A percentile compares a stretch with the other conserved stretches of the same genome.
These are phyloP conservation scores for Boletellus sp. DNA, from an alignment of 768 basidiomycete species.

Conservation along the genomic window DNA sequence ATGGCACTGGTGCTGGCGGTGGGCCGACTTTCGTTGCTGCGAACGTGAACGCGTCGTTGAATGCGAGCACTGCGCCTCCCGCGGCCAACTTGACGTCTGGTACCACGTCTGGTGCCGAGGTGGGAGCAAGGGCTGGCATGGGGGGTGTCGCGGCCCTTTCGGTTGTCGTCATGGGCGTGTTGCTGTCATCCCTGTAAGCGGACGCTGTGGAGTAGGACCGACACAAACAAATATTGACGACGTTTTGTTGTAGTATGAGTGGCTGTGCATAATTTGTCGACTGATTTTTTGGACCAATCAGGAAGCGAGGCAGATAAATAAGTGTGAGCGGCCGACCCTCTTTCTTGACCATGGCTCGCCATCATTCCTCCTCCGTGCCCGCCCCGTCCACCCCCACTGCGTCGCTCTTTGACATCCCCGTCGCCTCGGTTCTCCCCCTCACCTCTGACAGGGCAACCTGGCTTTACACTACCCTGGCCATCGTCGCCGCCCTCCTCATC, in stretches of 20 bases:
- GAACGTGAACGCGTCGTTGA: slow-evolving; percentile 35
- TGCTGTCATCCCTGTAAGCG: slow-evolving; percentile 5
- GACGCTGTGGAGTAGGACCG: no score
- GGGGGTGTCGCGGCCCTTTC: slow-evolving; percentile 6
- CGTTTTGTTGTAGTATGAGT: background rate
- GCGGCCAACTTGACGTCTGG: slow-evolving; percentile 37
- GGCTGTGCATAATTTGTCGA: slow-evolving; percentile 17
- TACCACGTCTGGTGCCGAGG: slow-evolving; percentile 1
- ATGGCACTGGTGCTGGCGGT: slow-evolving; percentile 39
- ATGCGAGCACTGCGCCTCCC: slow-evolving; percentile 30
- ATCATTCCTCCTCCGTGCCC: slow-evolving; percentile 32
- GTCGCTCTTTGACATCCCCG: slow-evolving; percentile 41
- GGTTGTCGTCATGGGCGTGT: slow-evolving; percentile 2
- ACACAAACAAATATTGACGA: no score
- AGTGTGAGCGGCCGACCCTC: background rate
- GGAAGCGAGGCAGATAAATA: slow-evolving; percentile 1
- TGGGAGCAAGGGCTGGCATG: background rate
- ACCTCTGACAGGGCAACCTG: slow-evolving; percentile 35
- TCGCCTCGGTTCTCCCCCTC: slow-evolving; percentile 43
- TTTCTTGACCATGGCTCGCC: slow-evolving; percentile 31
- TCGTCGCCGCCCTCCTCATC: slow-evolving; percentile 71
- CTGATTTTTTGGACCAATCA: slow-evolving; percentile 30
- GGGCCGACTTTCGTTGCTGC: slow-evolving; percentile 38
- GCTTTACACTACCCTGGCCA: slow-evolving; percentile 65
- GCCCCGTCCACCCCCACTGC: slow-evolving; percentile 42